Percentiles rank a stretch among this genome's conserved stretches.
These are phyloP conservation scores for Magnaporthiopsis incrustans DNA, from an alignment of 2,329 filamentous ascomycete genomes.

Conservation along the genomic window DNA sequence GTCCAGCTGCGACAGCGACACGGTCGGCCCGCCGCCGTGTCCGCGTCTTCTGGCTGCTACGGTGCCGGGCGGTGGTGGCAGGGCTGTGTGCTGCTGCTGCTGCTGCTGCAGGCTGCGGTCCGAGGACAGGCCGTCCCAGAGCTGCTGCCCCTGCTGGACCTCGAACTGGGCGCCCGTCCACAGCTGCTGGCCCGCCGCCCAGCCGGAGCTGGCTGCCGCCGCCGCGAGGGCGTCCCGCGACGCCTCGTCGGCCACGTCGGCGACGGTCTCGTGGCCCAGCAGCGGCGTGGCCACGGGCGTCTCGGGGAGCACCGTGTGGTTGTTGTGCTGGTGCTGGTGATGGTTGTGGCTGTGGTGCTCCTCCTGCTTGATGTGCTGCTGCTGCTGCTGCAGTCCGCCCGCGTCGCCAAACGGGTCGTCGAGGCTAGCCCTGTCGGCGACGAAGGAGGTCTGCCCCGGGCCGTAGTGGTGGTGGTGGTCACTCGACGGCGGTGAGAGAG, in stretches of 20 bases:
- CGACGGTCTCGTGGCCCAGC: slow-evolving; percentile 14
- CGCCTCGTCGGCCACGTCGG: too few species aligned
- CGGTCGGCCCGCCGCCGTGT: background rate
- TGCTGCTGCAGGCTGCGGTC: too few species aligned
- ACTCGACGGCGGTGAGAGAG: slow-evolving; percentile 12
- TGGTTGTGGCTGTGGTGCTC: background rate
- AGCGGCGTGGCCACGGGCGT: slow-evolving; percentile 32
- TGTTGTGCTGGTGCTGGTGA: background rate
- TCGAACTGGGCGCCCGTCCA: slow-evolving; percentile 3
- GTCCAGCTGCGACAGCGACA: slow-evolving; percentile 12
- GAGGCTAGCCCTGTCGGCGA: slow-evolving; percentile 10
- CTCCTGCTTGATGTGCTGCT: background rate
- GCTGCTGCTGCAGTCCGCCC: background rate
- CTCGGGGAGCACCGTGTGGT: slow-evolving; percentile 19
- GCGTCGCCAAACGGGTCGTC: slow-evolving; percentile 22
- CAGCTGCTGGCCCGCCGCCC: background rate
- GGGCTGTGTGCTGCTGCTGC: background rate
- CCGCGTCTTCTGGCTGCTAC: background rate
- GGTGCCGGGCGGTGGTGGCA: background rate
- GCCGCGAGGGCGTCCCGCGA: background rate
- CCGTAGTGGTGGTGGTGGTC: slow-evolving; percentile 1
- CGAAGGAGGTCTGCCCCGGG: too few species aligned
- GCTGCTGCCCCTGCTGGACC: background rate
- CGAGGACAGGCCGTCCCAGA: background rate
- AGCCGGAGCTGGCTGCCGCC: too few species aligned